phyloP scores from a whole-genome alignment of 768 basidiomycete genomes.

The Sporobolomyces phaffii region DNA sequence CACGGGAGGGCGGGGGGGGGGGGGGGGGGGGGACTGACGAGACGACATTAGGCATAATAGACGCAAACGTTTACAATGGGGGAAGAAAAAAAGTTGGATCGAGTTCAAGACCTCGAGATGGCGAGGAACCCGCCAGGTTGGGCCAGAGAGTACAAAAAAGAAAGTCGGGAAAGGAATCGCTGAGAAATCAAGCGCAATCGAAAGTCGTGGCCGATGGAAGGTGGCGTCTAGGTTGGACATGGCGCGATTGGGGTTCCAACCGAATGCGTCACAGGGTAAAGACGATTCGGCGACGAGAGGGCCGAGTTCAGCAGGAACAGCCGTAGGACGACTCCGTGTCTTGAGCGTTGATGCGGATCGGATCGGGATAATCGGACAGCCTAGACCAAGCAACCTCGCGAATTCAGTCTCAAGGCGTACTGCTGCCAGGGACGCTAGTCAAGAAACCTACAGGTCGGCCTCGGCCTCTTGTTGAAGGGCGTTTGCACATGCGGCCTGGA shows the following conservation, averaged over 20 bases:
- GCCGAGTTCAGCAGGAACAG: conserved; percentile 55
- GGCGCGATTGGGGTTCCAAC: too few species aligned
- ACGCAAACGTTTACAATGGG: background rate
- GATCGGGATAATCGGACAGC: conserved; percentile 97
- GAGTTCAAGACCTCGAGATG: background rate
- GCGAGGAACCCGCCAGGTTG: too few species aligned
- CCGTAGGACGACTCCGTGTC: conserved; percentile 88
- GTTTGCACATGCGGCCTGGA: conserved; percentile 99
- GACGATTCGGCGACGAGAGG: background rate
- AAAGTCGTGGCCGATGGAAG: too few species aligned
- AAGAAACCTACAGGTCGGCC: conserved; percentile 70
- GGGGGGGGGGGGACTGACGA: background rate
- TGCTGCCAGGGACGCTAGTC: too few species aligned
- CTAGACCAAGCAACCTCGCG: conserved; percentile 49
- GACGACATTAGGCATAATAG: background rate
- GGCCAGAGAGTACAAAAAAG: too few species aligned
- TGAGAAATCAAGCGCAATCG: too few species aligned
- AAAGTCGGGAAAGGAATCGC: too few species aligned
- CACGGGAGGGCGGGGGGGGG: background rate
- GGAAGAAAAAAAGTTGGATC: background rate
- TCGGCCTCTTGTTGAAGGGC: conserved; percentile 95
- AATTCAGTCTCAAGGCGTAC: background rate
- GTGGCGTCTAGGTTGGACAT: too few species aligned
- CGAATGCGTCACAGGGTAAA: too few species aligned
- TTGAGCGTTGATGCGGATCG: conserved; percentile 92